Conservation (phyloP, 2,329 filamentous ascomycete species). For the Hortaea werneckii region DNA sequence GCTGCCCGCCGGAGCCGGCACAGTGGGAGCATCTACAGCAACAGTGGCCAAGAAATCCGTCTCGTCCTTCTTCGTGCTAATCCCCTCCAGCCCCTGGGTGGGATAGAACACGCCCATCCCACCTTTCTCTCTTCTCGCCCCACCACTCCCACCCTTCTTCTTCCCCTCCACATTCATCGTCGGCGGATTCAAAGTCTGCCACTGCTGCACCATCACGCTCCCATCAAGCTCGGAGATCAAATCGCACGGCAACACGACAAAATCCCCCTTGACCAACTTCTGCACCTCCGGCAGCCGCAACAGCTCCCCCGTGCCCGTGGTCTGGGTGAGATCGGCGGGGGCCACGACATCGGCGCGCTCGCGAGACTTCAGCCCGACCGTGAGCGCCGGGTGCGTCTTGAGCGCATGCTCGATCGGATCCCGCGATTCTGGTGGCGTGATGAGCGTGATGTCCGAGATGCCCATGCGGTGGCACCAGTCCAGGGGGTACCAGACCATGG, state of each 20-base stretch:
- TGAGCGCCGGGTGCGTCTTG: constrained; percentile 68
- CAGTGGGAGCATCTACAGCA: constrained; percentile 49
- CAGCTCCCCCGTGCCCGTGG: constrained; percentile 81
- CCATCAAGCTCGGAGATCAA: constrained; percentile 83
- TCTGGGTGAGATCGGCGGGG: constrained; percentile 65
- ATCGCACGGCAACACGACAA: constrained; percentile 86
- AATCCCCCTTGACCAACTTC: constrained; percentile 69
- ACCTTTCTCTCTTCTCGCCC: neutral
- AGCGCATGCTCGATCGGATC: constrained; percentile 59
- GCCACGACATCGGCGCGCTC: constrained; percentile 68
- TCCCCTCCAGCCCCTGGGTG: constrained; percentile 58
- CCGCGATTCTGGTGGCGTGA: constrained; percentile 48
- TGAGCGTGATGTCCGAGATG: constrained; percentile 52
- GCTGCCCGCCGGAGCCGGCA: constrained; percentile 52
- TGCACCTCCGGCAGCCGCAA: constrained; percentile 75
- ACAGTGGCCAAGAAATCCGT: constrained; percentile 83
- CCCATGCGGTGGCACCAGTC: constrained; percentile 78
- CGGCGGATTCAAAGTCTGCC: constrained; percentile 61
- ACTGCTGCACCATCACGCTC: constrained; percentile 73
- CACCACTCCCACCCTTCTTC: constrained; percentile 35
- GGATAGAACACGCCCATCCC: constrained; percentile 68
- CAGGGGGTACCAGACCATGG: constrained; percentile 84
- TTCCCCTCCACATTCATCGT: neutral
- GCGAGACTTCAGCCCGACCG: constrained; percentile 43
- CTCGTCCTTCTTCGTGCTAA: constrained; percentile 74